Conservation (phyloP, 2,329 filamentous ascomycete species). For the Calonectria fujianensis region DNA sequence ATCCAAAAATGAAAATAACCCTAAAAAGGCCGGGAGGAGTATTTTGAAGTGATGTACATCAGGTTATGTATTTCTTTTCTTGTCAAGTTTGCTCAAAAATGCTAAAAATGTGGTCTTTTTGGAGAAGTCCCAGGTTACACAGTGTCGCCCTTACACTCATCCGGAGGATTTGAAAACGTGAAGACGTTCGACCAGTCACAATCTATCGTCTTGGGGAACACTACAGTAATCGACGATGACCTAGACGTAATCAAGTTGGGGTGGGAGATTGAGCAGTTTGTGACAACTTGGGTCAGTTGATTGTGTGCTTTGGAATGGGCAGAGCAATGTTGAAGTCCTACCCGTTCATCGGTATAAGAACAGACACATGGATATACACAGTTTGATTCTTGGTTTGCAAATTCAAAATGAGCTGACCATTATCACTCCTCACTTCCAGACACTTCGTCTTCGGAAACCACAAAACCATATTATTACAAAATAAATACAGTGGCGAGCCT, state of each 20-base stretch:
- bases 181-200: slow-evolving; percentile 65
- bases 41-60: too few species aligned
- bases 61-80: too few species aligned
- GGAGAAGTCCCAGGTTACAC: too few species aligned
- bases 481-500: neutral
- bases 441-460: neutral
- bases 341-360: too few species aligned
- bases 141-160: too few species aligned
- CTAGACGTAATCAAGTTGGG: slow-evolving; percentile 74
- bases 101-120: too few species aligned
- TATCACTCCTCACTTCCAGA: neutral
- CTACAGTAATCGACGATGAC: slow-evolving; percentile 78
- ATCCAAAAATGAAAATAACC: too few species aligned
- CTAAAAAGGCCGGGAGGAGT: too few species aligned
- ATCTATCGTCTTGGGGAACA: slow-evolving; percentile 68
- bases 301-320: neutral
- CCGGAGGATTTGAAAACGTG: slow-evolving; percentile 68
- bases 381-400: neutral
- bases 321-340: neutral
- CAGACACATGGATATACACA: neutral
- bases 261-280: slow-evolving; percentile 59
- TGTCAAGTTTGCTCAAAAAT: too few species aligned
- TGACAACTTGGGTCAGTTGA: too few species aligned
- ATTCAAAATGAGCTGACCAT: neutral
- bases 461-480: neutral